These are phyloP conservation scores for Penicillium sp. DNA, from an alignment of 2,329 filamentous ascomycete species.

Conservation along the genomic window DNA sequence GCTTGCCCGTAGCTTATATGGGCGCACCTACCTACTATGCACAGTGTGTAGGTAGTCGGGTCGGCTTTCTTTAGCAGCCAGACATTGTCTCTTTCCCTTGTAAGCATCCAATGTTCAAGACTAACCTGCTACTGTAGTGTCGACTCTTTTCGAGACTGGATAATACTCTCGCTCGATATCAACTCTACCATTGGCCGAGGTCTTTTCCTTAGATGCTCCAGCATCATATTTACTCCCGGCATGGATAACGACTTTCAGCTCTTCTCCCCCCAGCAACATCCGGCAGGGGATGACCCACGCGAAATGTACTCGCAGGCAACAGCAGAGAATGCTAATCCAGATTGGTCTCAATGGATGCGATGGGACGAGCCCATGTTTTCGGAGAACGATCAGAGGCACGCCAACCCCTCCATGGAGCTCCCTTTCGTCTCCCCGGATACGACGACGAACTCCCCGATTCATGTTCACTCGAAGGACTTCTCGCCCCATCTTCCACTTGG, in stretches of 20 bases:
- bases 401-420: conserved; percentile 23
- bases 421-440: conserved; percentile 29
- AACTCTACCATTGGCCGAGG: conserved; percentile 1
- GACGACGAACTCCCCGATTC: conserved; percentile 22
- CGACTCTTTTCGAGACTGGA: background rate
- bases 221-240: conserved; percentile 22
- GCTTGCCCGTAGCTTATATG: background rate
- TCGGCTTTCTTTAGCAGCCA: background rate
- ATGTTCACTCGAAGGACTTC: conserved; percentile 26
- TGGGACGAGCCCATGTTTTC: conserved; percentile 42
- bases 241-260: conserved; percentile 38
- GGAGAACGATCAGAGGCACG: conserved; percentile 28
- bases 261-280: conserved; percentile 28
- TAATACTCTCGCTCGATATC: conserved; percentile 2
- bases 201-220: conserved; percentile 15
- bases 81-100: too few species aligned
- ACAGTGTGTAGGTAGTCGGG: too few species aligned
- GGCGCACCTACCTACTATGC: background rate
- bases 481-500: conserved; percentile 34
- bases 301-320: conserved; percentile 20
- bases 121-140: conserved; percentile 9
- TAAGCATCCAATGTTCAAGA: background rate
- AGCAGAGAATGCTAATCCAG: conserved; percentile 33
- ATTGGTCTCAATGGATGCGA: conserved; percentile 48
- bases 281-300: conserved; percentile 20